Conservation (phyloP, 73 alveolate genomes). For the Paramecium octaurelia region DNA sequence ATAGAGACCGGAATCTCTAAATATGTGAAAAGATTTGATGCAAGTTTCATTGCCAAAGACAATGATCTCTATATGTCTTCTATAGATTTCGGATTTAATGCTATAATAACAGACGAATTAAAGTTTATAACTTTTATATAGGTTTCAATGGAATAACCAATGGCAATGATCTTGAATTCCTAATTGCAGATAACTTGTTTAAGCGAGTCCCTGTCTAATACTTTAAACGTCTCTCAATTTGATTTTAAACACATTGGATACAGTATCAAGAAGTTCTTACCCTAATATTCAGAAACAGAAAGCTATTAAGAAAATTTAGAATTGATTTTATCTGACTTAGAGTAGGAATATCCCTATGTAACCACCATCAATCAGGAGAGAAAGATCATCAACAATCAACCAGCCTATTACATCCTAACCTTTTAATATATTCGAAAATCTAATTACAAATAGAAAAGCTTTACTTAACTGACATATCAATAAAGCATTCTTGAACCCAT, state of each 20-base stretch:
- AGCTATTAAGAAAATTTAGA: not conserved
- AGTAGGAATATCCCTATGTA: not conserved
- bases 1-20: not conserved
- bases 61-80: not conserved
- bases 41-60: not conserved
- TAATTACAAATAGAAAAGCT: not conserved
- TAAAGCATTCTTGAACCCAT: not conserved
- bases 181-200: not conserved
- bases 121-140: not conserved
- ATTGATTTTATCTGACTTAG: not conserved
- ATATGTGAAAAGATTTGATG: not conserved
- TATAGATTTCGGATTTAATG: not conserved
- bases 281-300: not conserved
- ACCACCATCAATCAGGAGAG: not conserved
- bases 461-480: not conserved
- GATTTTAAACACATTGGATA: not conserved
- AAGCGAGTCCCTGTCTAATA: not conserved
- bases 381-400: not conserved
- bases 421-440: not conserved
- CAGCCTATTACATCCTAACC: not conserved
- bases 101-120: not conserved
- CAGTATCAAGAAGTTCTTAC: not conserved
- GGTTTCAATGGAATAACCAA: not conserved
- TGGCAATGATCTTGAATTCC: not conserved
- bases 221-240: not conserved